Conservation (phyloP, 129 eudicot species). For the Lactuca saligna region DNA sequence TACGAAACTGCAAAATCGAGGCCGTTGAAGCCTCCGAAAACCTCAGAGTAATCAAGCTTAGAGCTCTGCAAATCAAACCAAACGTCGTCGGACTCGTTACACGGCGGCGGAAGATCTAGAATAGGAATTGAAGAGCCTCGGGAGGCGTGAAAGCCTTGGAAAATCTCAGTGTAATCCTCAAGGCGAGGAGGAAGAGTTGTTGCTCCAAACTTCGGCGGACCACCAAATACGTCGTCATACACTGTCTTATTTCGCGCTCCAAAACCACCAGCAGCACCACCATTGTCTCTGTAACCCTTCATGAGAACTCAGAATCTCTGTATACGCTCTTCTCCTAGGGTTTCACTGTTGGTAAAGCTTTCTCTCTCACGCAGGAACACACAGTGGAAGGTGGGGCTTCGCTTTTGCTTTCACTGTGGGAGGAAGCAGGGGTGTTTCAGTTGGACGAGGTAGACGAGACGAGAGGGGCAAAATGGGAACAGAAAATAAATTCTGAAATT, state of each 20-base stretch:
- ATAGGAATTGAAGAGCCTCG: conserved; percentile 82
- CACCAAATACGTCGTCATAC: conserved; percentile 91
- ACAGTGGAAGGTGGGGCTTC: conserved; percentile 29
- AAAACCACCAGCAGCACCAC: conserved; percentile 27
- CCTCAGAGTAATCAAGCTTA: conserved; percentile 59
- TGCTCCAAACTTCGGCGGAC: conserved; percentile 62
- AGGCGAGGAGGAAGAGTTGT: conserved; percentile 76
- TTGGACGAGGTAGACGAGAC: conserved; percentile 39
- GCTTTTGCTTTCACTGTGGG: conserved; percentile 26
- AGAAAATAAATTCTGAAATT: neutral
- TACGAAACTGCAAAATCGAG: conserved; percentile 55
- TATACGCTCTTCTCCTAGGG: conserved; percentile 26
- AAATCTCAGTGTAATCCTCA: conserved; percentile 86
- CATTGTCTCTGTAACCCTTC: conserved; percentile 47
- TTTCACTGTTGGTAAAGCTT: conserved; percentile 13
- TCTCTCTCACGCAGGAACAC: conserved; percentile 38
- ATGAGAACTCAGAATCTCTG: conserved; percentile 21
- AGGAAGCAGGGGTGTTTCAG: conserved; percentile 22
- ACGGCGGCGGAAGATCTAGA: conserved; percentile 65
- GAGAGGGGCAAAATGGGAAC: conserved; percentile 37
- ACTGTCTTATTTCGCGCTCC: conserved; percentile 42
- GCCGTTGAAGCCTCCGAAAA: conserved; percentile 58
- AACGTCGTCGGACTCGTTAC: conserved; percentile 31
- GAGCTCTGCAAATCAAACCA: conserved; percentile 53
- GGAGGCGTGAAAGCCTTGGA: conserved; percentile 79